Evolutionary conservation across 441 rosid species (phyloP).

Genomic region (Brassica balearica): DNA sequence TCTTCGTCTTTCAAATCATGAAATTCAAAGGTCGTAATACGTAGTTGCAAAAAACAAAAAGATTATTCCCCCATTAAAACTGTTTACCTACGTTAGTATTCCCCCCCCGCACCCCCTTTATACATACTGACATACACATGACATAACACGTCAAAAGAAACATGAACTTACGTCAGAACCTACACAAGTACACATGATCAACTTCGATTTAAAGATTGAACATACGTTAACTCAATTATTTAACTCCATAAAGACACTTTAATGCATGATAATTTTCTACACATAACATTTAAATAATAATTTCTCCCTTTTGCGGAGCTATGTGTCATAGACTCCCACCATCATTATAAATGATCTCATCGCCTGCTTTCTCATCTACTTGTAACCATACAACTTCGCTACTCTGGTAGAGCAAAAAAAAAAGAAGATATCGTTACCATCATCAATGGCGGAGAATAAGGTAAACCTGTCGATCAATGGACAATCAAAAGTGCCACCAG

Average conservation of each 20-base stretch:
- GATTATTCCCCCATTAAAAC: slow-evolving; percentile 8
- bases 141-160: slow-evolving; percentile 31
- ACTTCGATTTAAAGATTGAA: slow-evolving; percentile 19
- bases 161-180: slow-evolving; percentile 18
- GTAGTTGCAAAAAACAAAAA: slow-evolving; percentile 5
- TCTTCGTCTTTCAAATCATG: not conserved
- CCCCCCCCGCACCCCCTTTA: no score
- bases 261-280: slow-evolving; percentile 23
- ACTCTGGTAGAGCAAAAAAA: not conserved
- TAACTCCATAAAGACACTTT: slow-evolving; percentile 34
- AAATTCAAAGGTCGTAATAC: slow-evolving; percentile 22
- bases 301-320: not conserved
- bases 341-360: slow-evolving; percentile 36
- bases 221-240: slow-evolving; percentile 10
- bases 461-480: slow-evolving; percentile 93
- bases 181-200: not conserved
- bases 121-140: slow-evolving; percentile 8
- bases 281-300: slow-evolving; percentile 34
- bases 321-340: slow-evolving; percentile 36
- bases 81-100: slow-evolving; percentile 10
- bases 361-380: slow-evolving; percentile 11
- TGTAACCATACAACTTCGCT: not conserved
- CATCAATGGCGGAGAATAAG: slow-evolving; percentile 53
- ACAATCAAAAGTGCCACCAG: slow-evolving; percentile 95
- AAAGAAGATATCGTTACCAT: not conserved